Conservation (phyloP, 192 early-diverging fungal species). For the Diversispora eburnea region DNA sequence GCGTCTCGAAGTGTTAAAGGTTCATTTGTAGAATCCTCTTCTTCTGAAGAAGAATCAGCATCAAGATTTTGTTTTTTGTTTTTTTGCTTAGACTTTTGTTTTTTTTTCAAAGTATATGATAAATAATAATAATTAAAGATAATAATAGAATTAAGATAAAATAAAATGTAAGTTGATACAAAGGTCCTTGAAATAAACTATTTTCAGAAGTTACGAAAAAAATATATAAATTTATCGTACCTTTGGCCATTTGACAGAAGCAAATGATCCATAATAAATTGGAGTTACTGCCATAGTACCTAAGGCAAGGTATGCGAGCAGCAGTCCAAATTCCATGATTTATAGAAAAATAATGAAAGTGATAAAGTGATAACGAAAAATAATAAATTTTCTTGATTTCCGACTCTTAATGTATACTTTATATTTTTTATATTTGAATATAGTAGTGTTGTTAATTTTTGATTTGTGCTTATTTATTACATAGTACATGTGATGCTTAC, state of each 20-base stretch:
- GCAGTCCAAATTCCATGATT: conserved; percentile 45
- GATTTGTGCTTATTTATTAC: no score
- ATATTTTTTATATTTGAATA: no score
- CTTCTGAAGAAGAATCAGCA: conserved; percentile 65
- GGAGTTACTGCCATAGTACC: conserved; percentile 82
- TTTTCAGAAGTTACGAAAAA: background rate
- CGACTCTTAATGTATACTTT: no score
- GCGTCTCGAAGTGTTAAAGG: conserved; percentile 84
- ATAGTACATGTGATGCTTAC: no score
- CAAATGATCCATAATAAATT: conserved; percentile 82
- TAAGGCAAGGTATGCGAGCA: conserved; percentile 82
- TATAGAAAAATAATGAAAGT: no score
- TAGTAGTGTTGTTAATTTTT: no score
- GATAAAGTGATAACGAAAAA: no score
- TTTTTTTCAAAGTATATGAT: conserved; percentile 20
- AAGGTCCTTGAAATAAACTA: background rate
- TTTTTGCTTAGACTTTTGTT: conserved; percentile 43
- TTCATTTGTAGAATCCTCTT: conserved; percentile 64
- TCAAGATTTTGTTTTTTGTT: conserved; percentile 37
- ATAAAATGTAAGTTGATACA: background rate
- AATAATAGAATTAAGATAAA: no score
- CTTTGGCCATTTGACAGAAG: conserved; percentile 62
- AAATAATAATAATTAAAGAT: background rate
- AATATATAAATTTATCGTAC: conserved; percentile 20
- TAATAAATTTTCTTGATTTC: no score